These are phyloP conservation scores for Solanum sejunctum DNA, from an alignment of 257 asterid species.

Conservation along the genomic window DNA sequence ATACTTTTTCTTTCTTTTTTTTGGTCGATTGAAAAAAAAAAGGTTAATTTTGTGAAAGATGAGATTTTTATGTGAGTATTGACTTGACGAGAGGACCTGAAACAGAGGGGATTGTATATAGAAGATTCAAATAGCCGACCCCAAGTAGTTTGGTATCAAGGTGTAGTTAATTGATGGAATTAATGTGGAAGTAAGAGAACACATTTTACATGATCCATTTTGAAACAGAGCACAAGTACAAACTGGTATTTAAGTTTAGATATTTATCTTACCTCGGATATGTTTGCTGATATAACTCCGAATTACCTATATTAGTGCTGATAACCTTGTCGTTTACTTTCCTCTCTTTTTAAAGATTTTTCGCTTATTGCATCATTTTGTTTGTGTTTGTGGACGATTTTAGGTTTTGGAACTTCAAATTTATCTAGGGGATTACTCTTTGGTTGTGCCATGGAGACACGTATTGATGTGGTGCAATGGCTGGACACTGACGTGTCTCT, in stretches of 20 bases:
- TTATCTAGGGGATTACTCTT: background rate
- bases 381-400: background rate
- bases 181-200: background rate
- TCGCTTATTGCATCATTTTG: background rate
- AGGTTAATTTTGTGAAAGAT: background rate
- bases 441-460: slow-evolving; percentile 11
- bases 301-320: background rate
- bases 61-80: background rate
- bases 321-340: background rate
- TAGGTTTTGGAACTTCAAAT: slow-evolving; percentile 2
- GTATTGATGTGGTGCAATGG: slow-evolving; percentile 35
- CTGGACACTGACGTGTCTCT: slow-evolving; percentile 35
- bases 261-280: background rate
- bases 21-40: background rate
- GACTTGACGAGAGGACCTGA: background rate
- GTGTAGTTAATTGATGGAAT: background rate
- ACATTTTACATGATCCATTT: background rate
- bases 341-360: background rate
- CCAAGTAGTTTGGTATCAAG: background rate
- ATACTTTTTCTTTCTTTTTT: background rate
- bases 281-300: background rate
- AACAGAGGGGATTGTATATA: background rate
- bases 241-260: background rate
- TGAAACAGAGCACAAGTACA: background rate
- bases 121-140: background rate